Evolutionary conservation across 768 basidiomycete species (phyloP).

Genomic region (Filobasidium floriforme): DNA sequence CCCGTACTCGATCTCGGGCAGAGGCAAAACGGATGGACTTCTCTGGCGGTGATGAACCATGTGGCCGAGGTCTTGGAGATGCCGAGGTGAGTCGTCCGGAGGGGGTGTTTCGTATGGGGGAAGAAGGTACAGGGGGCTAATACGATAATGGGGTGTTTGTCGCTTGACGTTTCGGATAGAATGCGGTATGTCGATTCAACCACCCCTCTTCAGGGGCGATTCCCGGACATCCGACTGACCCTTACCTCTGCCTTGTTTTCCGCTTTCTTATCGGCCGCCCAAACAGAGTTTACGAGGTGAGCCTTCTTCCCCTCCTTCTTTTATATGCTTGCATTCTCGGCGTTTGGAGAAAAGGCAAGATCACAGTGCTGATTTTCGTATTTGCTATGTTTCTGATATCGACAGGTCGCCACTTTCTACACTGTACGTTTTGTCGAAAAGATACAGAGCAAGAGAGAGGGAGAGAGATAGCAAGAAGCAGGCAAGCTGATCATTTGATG

Average conservation of each 20-base stretch:
- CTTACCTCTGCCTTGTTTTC: not conserved
- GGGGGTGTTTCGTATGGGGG: not conserved
- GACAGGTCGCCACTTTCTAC: conserved; percentile 84
- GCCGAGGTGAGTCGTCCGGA: conserved; percentile 51
- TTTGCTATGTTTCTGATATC: not conserved
- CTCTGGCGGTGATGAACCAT: conserved; percentile 98
- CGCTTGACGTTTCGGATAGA: not conserved
- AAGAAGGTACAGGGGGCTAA: not conserved
- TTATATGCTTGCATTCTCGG: too few species aligned
- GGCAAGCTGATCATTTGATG: not conserved
- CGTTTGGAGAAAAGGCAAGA: not conserved
- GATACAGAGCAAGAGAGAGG: too few species aligned
- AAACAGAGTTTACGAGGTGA: conserved; percentile 68
- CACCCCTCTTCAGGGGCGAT: not conserved
- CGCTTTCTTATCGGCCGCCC: not conserved
- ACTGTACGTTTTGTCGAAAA: conserved; percentile 51
- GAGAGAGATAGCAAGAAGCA: not conserved
- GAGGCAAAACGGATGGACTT: conserved; percentile 97
- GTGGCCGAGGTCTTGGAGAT: conserved; percentile 87
- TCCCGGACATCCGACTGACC: not conserved
- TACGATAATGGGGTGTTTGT: not conserved
- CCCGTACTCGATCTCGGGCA: conserved; percentile 93
- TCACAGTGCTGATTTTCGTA: not conserved
- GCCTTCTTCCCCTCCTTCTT: not conserved
- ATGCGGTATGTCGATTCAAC: not conserved